Conservation (phyloP, 768 basidiomycete genomes). For the Pleurotus platypus region DNA sequence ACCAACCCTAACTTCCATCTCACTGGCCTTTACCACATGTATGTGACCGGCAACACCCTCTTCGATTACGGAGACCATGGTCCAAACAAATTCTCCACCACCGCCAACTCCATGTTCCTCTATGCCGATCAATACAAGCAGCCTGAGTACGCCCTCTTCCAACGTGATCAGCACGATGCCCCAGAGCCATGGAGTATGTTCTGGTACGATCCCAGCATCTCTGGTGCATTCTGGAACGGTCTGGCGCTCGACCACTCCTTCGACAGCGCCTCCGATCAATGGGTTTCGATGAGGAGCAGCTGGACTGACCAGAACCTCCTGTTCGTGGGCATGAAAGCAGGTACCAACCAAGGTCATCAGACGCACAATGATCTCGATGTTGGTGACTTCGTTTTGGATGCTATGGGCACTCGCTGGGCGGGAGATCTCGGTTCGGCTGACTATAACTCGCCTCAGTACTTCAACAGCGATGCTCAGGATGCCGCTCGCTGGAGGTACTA, state of each 20-base stretch:
- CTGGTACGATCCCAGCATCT: constrained; percentile 86
- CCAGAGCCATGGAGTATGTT: constrained; percentile 84
- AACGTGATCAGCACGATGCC: constrained; percentile 84
- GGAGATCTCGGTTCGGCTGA: constrained; percentile 92
- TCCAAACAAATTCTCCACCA: constrained; percentile 93
- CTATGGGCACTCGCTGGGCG: constrained; percentile 89
- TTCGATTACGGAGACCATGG: constrained; percentile 86
- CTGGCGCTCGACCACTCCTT: constrained; percentile 83
- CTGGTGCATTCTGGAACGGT: constrained; percentile 92
- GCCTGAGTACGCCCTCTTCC: constrained; percentile 80
- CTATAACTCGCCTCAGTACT: constrained; percentile 75
- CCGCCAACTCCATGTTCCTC: constrained; percentile 84
- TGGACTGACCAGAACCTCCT: constrained; percentile 88
- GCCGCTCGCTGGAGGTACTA: constrained; percentile 87
- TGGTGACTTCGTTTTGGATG: constrained; percentile 95
- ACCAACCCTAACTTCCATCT: constrained; percentile 66
- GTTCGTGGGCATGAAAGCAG: constrained; percentile 88
- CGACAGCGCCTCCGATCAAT: constrained; percentile 65
- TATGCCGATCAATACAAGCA: constrained; percentile 67
- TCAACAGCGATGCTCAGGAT: constrained; percentile 66
- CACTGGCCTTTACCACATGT: constrained; percentile 90
- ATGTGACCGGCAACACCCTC: constrained; percentile 75
- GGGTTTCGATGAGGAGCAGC: constrained; percentile 88
- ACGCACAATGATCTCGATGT: constrained; percentile 93
- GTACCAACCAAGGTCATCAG: constrained; percentile 77